Base-by-base conservation (phyloP, 1,284 basidiomycete genomes). In the Volvariella surrecta region DNA sequence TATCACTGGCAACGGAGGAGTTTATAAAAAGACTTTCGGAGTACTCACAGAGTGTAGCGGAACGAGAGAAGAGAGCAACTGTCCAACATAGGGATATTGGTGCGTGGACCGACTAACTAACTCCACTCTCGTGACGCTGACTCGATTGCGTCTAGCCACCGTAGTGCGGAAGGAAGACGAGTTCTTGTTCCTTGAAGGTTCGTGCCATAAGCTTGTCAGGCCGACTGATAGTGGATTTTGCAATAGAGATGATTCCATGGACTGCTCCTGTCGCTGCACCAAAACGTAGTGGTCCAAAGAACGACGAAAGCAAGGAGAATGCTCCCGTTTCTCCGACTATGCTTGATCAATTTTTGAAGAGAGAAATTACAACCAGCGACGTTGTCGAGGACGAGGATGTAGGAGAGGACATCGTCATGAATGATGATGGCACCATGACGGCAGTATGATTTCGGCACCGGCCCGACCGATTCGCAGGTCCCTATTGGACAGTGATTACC, bases 1-100 rank as follows among this genome's bases (percentile, higher is more conserved):
- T 89, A 43, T 79, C 84, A 18, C 61, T 86, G 32, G 86, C 86
- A 2, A 76, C 87, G 32, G 86, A 89, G 57, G 79, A 85, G 54
- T 89, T 89, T 48, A 79, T 89, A 38, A 77, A 73, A 56, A 68
- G 75, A 32, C 57, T 89, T 20, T 67, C 70, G 3, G 70, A 78
- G 45, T 79, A 82, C 1, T 73, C 71, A 15, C 73, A 82, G 48
- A 65, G 63, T 43, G 67, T 76, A 6, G 82, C 85, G 8, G 68
- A 70, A 46, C 66, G 73, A 45, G 84, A 87, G 46, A 76, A 71
- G 50, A 64, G 87, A 46, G 56, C 73, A 9, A 86, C 76, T 0
- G 70, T 89, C 4, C 82, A 85, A 53, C 72, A 77, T 48, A 75
- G 71, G 51, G 86, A 89, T 54, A 60, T 88, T 30, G 79, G 85